Evolutionary conservation across 1,139 yeast genomes (phyloP), one percentile per base, ranked within the genome.

Genomic region (Pichia sp.): DNA sequence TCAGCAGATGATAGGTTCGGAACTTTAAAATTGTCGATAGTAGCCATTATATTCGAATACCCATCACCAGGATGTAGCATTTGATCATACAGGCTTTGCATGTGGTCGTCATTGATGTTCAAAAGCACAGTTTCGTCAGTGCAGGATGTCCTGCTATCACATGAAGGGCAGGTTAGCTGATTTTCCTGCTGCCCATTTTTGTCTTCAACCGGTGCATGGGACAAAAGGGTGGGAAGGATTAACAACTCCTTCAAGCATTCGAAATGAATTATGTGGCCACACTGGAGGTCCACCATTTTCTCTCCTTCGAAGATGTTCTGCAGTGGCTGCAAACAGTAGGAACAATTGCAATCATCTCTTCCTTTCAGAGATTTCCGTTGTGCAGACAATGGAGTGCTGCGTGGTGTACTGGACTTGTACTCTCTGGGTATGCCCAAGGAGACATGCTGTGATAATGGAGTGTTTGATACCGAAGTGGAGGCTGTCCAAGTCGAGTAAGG

Each of bases 241-340:
- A 51, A 11, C 10, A 51, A 4, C 42, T 59, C 59, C 4, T 32
- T 54, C 15, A 53, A 43, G 49, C 65, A 62, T n/a, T 59, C 54
- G 5, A 54, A 50, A 52, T 62, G 65, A 16, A 58, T 31, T 15
- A 50, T 46, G 46, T 62, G 63, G 4, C 57, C 57, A 54, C 65
- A 62, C 8, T 47, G n/a, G n/a, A 61, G 46, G 29, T 55, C 59
- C 5, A 62, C 43, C 2, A 61, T 11, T 34, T 49, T 57, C 53
- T 62, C 65, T 34, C 62, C 62, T 44, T 54, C 60, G 45, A 62
- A 54, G 1, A 57, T 34, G 40, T 54, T 54, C 3, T 51, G 52
- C 11, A 62, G 45, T 10, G 62, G 53, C 50, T 59, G 59, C n/a
- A 34, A 23, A 43, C 65, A 62, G 30, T 59, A 55, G 5, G 59